Percentiles rank a stretch among this genome's conserved stretches.
These are phyloP conservation scores for Flaveria ramosissima DNA, from an alignment of 129 eudicot genomes.

Conservation along the genomic window DNA sequence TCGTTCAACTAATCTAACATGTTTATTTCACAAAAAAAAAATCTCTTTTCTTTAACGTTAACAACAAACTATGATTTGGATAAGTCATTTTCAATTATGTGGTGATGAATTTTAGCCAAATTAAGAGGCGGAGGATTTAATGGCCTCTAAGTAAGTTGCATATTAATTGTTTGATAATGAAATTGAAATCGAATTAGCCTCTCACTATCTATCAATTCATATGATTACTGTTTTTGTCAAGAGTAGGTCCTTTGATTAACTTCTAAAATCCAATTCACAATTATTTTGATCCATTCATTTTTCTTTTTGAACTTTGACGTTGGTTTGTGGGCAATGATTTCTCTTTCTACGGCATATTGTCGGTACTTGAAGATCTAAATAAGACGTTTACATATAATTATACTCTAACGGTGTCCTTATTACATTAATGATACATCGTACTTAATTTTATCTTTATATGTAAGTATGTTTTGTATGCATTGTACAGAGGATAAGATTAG, in stretches of 20 bases:
- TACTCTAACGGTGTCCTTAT: background rate
- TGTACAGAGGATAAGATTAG: too few relatives aligned
- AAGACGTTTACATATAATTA: background rate
- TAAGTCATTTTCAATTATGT: background rate
- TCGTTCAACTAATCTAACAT: too few relatives aligned
- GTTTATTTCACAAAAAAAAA: too few relatives aligned
- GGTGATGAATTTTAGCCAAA: conserved; percentile 23
- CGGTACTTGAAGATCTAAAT: background rate
- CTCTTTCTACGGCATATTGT: background rate
- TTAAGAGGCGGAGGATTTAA: conserved; percentile 36
- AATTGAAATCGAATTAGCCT: conserved; percentile 10
- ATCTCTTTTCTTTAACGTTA: background rate
- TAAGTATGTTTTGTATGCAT: too few relatives aligned
- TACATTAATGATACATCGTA: too few relatives aligned
- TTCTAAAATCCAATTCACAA: background rate
- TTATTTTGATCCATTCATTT: background rate
- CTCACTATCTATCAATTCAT: background rate
- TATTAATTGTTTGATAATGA: conserved; percentile 25
- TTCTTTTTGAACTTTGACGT: background rate
- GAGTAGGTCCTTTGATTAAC: background rate
- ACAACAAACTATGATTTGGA: background rate
- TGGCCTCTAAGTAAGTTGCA: conserved; percentile 25
- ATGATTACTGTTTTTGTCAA: background rate
- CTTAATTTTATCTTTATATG: too few relatives aligned
- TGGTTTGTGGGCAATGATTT: background rate